Conservation (phyloP, 1,284 basidiomycete genomes). For the Trichosporon sp. region DNA sequence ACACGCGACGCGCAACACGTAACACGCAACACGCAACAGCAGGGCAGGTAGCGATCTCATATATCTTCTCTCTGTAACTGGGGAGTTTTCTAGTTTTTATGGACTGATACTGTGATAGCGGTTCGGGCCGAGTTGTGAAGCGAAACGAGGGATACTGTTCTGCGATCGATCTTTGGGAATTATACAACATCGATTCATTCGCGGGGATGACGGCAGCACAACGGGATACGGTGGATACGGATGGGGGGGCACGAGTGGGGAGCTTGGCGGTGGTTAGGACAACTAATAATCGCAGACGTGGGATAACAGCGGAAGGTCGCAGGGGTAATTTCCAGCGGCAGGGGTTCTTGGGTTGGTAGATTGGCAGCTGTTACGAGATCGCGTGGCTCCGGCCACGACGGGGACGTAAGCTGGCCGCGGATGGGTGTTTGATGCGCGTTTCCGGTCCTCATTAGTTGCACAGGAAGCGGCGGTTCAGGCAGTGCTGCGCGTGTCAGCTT, state of each 20-base stretch:
- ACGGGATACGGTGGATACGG: background rate
- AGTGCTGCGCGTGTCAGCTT: constrained; percentile 26
- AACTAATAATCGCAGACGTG: background rate
- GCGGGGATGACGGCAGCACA: background rate
- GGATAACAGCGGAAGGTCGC: background rate
- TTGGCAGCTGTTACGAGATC: background rate
- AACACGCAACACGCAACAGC: no score
- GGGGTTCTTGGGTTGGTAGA: background rate
- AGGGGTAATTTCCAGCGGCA: background rate
- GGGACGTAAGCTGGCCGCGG: background rate
- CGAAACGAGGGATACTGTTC: background rate
- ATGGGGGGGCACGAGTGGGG: background rate
- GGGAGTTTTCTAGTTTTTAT: background rate
- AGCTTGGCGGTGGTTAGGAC: background rate
- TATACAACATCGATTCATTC: constrained; percentile 2
- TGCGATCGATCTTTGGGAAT: background rate
- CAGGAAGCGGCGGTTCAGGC: constrained; percentile 39
- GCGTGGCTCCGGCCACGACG: background rate
- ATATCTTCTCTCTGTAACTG: background rate
- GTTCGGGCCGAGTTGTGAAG: no score
- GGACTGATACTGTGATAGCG: no score
- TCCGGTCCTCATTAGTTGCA: constrained; percentile 22
- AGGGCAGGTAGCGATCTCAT: no score
- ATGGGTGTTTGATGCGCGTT: background rate
- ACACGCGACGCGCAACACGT: no score